Evolutionary conservation across 306 rosid genomes (phyloP).

Genomic region (Neltuma alba): DNA sequence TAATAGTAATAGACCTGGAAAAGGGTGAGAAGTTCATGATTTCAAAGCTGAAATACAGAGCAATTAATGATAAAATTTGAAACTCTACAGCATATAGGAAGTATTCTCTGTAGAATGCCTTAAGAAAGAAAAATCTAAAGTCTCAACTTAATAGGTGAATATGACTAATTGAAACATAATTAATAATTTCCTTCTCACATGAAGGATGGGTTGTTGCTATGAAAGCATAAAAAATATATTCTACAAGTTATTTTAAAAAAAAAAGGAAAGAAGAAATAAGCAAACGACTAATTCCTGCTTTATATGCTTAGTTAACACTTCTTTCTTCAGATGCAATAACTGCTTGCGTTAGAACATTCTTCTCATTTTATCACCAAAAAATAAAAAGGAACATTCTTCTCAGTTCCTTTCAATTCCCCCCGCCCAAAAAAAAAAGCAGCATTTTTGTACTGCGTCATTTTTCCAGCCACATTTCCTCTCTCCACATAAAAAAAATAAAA

Average conservation of each 20-base stretch:
- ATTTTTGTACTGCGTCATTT: not conserved
- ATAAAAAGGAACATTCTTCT: conserved; percentile 4
- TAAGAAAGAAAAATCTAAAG: conserved; percentile 12
- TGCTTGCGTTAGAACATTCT: not conserved
- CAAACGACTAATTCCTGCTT: not conserved
- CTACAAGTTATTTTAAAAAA: not conserved
- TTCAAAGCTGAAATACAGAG: conserved; percentile 11
- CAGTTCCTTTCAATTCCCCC: not conserved
- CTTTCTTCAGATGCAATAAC: conserved; percentile 17
- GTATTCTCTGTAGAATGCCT: conserved; percentile 14
- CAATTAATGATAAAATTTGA: not conserved
- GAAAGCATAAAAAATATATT: not conserved
- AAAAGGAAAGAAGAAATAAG: not conserved
- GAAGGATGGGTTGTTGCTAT: not conserved
- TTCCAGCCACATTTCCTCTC: not conserved
- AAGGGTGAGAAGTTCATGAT: conserved; percentile 27
- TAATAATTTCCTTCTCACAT: not conserved
- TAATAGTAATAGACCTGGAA: conserved; percentile 88
- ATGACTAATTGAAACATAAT: not conserved
- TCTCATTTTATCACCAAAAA: too few species aligned
- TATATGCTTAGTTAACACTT: conserved; percentile 8
- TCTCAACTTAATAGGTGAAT: not conserved
- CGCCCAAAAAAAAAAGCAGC: not conserved
- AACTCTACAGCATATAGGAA: conserved; percentile 16
- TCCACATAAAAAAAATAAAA: not conserved